These are phyloP conservation scores for Hymenotorrendiella dingleyae DNA, from an alignment of 2,329 filamentous ascomycete species.

Conservation along the genomic window DNA sequence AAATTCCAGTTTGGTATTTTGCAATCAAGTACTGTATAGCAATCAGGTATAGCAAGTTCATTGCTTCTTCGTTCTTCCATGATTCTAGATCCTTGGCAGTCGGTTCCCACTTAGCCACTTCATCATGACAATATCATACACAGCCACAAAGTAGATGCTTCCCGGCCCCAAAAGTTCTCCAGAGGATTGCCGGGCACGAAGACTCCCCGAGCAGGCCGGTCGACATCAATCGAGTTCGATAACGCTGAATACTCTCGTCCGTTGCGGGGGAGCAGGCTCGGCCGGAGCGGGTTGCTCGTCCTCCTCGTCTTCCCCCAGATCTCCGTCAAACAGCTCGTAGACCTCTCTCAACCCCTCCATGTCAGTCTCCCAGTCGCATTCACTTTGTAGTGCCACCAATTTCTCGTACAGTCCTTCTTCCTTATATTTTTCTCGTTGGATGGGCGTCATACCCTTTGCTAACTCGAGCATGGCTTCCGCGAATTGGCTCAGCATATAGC, in stretches of 20 bases:
- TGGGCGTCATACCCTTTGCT: conserved; percentile 5
- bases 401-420: conserved; percentile 15
- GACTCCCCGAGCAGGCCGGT: too few relatives aligned
- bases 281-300: not conserved
- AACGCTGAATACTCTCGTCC: conserved; percentile 8
- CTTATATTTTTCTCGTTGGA: conserved; percentile 12
- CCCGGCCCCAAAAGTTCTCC: too few relatives aligned
- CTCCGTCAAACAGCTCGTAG: conserved; percentile 9
- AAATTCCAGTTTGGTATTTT: too few relatives aligned
- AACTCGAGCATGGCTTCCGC: conserved; percentile 12
- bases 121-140: too few relatives aligned
- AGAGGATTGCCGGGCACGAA: too few relatives aligned
- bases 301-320: conserved; percentile 1
- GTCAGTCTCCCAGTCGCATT: conserved; percentile 10
- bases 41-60: too few relatives aligned
- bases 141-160: too few relatives aligned
- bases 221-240: conserved; percentile 9
- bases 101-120: too few relatives aligned
- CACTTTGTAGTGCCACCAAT: conserved; percentile 12
- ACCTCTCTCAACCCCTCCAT: conserved; percentile 7
- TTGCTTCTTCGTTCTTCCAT: too few relatives aligned
- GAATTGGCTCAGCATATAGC: conserved; percentile 9
- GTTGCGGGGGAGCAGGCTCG: not conserved
- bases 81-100: too few relatives aligned
- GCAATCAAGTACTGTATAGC: too few relatives aligned